Percentiles rank a stretch among this genome's conserved stretches.
phyloP scores from a whole-genome alignment of 2,329 filamentous ascomycete genomes.

The Xylaria polymorpha region DNA sequence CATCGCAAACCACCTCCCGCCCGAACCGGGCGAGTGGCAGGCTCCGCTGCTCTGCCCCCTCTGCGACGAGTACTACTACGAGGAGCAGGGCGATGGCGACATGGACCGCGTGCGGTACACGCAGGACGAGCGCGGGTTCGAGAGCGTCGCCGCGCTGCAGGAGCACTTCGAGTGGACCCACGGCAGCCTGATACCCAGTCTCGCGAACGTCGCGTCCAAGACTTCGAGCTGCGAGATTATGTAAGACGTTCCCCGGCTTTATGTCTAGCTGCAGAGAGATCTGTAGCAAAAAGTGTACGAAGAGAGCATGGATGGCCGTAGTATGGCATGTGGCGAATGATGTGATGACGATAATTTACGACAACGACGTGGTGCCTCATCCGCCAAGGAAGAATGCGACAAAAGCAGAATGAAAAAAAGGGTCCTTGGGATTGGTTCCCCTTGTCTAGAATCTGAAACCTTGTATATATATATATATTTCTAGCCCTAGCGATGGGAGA shows the following conservation, averaged over 20 bases:
- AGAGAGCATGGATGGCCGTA: neutral
- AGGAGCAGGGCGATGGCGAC: constrained; percentile 62
- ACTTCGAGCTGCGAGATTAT: constrained; percentile 59
- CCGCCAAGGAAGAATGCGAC: neutral
- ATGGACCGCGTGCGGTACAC: constrained; percentile 62
- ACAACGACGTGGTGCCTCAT: constrained; percentile 9
- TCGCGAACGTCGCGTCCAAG: constrained; percentile 47
- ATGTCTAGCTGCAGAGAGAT: neutral
- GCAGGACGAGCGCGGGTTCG: constrained; percentile 61
- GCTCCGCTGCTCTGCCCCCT: constrained; percentile 65
- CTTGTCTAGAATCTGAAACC: constrained; percentile 4
- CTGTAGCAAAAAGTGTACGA: neutral
- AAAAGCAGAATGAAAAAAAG: constrained; percentile 11
- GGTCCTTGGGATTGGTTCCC: constrained; percentile 1
- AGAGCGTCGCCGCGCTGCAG: constrained; percentile 61
- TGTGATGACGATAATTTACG: constrained; percentile 30
- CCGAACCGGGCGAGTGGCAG: constrained; percentile 62
- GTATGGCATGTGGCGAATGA: constrained; percentile 14
- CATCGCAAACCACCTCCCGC: constrained; percentile 67
- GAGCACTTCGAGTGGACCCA: constrained; percentile 70
- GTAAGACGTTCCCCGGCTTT: constrained; percentile 48
- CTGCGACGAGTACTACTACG: constrained; percentile 65
- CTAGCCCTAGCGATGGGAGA: constrained; percentile 29
- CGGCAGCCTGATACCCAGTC: constrained; percentile 50
- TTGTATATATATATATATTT: constrained; percentile 28